Conservation (phyloP, 306 rosid genomes). For the Cotoneaster glaucophyllus region DNA sequence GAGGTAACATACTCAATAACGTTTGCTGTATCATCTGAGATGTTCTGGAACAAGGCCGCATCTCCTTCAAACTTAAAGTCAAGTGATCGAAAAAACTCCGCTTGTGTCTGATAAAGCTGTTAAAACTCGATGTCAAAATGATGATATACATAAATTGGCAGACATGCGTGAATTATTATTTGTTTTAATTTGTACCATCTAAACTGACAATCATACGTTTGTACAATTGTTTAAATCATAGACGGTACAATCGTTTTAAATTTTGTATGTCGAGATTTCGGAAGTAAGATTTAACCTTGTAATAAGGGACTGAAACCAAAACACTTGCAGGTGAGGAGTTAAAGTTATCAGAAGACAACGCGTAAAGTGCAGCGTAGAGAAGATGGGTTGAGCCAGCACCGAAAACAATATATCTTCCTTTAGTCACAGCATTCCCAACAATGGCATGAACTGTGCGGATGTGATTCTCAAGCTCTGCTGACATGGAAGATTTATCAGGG, state of each 20-base stretch:
- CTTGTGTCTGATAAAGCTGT: slow-evolving; percentile 33
- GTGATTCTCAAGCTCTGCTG: slow-evolving; percentile 21
- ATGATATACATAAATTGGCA: not conserved
- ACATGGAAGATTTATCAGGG: slow-evolving; percentile 17
- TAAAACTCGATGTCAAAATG: not conserved
- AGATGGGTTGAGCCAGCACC: slow-evolving; percentile 49
- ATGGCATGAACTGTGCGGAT: slow-evolving; percentile 14
- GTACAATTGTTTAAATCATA: no score
- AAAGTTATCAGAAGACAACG: slow-evolving; percentile 14
- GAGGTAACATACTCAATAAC: slow-evolving; percentile 53
- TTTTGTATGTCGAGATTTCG: no score
- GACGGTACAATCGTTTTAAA: no score
- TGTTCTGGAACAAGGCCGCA: slow-evolving; percentile 28
- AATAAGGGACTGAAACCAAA: slow-evolving; percentile 29
- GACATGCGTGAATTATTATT: no score
- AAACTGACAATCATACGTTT: no score
- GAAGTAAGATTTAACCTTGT: slow-evolving; percentile 12
- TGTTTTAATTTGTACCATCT: no score
- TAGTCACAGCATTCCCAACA: slow-evolving; percentile 38
- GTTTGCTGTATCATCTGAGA: not conserved
- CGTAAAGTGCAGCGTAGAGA: slow-evolving; percentile 36
- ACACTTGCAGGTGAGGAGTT: slow-evolving; percentile 14
- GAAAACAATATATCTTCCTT: slow-evolving; percentile 29
- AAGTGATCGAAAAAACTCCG: slow-evolving; percentile 21
- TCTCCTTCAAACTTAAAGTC: slow-evolving; percentile 34